Evolutionary conservation across 371 early-diverging fungal species (phyloP).

Genomic region (Zopfochytrium polystomum): DNA sequence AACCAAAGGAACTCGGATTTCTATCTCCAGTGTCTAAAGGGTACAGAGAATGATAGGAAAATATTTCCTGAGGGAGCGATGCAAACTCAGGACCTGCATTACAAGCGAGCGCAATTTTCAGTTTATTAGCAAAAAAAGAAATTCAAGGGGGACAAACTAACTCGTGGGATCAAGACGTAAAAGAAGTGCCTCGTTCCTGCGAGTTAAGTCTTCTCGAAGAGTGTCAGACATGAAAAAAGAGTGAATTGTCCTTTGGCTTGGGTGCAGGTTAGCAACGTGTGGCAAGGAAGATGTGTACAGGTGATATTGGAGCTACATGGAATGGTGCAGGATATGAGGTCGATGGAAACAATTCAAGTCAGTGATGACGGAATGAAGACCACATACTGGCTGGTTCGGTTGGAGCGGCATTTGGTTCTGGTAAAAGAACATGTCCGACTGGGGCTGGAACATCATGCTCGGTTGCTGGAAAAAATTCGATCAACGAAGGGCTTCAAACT

Average conservation of each 20-base stretch:
- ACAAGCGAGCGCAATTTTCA: no score
- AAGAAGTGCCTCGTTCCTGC: slow-evolving; percentile 65
- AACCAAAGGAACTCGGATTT: slow-evolving; percentile 62
- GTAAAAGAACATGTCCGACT: not conserved
- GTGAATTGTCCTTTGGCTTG: slow-evolving; percentile 73
- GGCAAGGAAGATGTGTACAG: slow-evolving; percentile 68
- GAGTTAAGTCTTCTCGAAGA: slow-evolving; percentile 71
- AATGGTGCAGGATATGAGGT: not conserved
- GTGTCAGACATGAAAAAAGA: slow-evolving; percentile 79
- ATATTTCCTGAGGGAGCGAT: slow-evolving; percentile 63
- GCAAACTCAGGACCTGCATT: slow-evolving; percentile 32
- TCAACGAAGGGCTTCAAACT: not conserved
- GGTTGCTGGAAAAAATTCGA: not conserved
- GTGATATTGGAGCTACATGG: slow-evolving; percentile 67
- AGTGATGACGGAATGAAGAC: not conserved
- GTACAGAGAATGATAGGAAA: slow-evolving; percentile 77
- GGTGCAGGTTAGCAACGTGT: slow-evolving; percentile 64
- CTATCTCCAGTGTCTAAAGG: slow-evolving; percentile 57
- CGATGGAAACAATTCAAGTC: not conserved
- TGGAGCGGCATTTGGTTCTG: no score
- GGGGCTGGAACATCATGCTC: not conserved
- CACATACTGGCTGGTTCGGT: slow-evolving; percentile 1
- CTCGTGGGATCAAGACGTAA: slow-evolving; percentile 56
- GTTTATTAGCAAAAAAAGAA: no score
- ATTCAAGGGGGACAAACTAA: slow-evolving; percentile 29